Base-by-base conservation (phyloP, 768 basidiomycete species). In the Hortiboletus campestris region DNA sequence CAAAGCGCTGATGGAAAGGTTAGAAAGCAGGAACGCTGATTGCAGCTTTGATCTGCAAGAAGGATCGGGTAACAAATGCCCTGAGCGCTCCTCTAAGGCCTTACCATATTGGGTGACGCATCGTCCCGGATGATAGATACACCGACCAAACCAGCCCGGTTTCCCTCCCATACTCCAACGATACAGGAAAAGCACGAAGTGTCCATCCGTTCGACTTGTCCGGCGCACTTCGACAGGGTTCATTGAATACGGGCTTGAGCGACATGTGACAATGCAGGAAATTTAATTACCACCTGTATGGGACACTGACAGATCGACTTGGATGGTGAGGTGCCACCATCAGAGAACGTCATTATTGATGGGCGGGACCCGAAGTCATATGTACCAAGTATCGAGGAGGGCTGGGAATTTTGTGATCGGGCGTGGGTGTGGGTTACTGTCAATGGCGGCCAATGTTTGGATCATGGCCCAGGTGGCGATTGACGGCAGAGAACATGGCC, bases 351-450 rank as follows among this genome's bases (percentile, higher is more conserved):
- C 8, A 20, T 19, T 22, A 19, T 25, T 22, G 32, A 25, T 20
- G 46, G 10, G 49, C 16, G 16, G 25, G 48, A 29, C 19, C 32
- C 51, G 51, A 43, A 34, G 43, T 36, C 40, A 41, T 20, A 12
- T 34, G 36, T 40, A 35, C 31, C 50, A 10, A 47, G 12, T 34
- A 44, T 46, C 58, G 41, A 43, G 7, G 12, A 48, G 22, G 7
- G 16, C 31, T 60, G 59, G 53, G 42, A 57, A 60, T 40, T 51
- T 41, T 4, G 36, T 25, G 7, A 35, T 41, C 45, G 44, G 44
- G 22, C 25, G 49, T 51, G 59, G 53, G 46, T 39, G 51, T 38
- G 56, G 54, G 41, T 47, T 47, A 22, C 28, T 39, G 14, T 58
- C 32, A 44, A 28, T 41, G 13, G n/a, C 10, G 14, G 13, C 34